Evolutionary conservation across 805 yeast genomes (phyloP), one percentile per base, ranked within the genome.

Genomic region (Grigorovia transvaalensis): DNA sequence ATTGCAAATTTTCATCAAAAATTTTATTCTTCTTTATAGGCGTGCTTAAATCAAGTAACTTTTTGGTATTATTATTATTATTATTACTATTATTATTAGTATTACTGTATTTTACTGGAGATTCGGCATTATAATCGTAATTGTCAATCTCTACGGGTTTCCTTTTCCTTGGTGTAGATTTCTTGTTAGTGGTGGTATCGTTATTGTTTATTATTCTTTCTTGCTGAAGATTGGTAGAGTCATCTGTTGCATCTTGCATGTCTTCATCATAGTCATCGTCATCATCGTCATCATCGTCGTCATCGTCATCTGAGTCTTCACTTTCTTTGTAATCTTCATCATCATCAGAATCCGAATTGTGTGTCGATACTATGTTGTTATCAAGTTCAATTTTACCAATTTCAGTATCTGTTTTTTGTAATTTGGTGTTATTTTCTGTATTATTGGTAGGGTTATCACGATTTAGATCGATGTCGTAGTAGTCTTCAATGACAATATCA

Each of bases 311-410:
- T 57, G 62, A 62, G 27, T 57, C 61, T 5, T 59, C 65, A 0
- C 54, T 44, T 1, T 61, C 51, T 50, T 13, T 40, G 27, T 19
- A 47, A 18, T 43, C 49, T 6, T 23, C 27, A 15, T 20, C 44
- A 35, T 19, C 49, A 18, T 43, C 49, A 7, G 59, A 61, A 46
- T 47, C 56, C 2, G 59, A 59, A 8, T 59, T 62, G 50, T 67
- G 62, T 52, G 58, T 68, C 6, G 27, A 6, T 6, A 23, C 27
- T 5, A 15, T 51, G 51, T 70, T 56, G 46, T 57, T 59, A 19
- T 65, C 70, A 13, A 62, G 69, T 47, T 56, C 65, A 11, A 65
- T 71, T 42, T 62, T 57, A 54, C 62, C 63, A 2, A 55, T 59
- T 29, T 62, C 38, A 33, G 2, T 11, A 11, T 33, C 38, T 13